Evolutionary conservation across 2,329 filamentous ascomycete species (phyloP), one percentile per base, ranked within the genome.

Genomic region (Cytospora chrysosperma): DNA sequence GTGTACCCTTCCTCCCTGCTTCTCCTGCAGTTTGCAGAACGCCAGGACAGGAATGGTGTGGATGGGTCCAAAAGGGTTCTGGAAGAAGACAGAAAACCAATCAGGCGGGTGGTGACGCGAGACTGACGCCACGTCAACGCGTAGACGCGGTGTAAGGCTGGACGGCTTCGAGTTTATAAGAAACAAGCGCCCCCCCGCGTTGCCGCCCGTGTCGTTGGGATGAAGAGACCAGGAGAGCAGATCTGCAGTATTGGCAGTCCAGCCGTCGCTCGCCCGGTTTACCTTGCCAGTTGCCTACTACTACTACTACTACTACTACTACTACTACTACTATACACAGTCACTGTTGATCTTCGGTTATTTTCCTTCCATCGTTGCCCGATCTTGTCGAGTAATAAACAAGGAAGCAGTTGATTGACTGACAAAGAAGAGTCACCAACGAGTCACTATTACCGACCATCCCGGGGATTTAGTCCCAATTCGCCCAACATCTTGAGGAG

Each of bases 91-190:
- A 37, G 43, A 21, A 43, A 59, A 34, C 55, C 56, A 59, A 58
- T 63, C 47, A 52, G 34, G 37, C 27, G 40, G 12, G 54, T 13
- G 21, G 7, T 56, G 24, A 34, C 62, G 62, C 64, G 64, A 65
- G 55, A 32, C 56, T 49, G 28, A 56, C 64, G 56, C 64, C 60
- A 56, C 47, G 63, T 56, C 57, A 61, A 60, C 63, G 56, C 63
- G 63, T 61, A 65, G 61, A 52, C 64, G 64, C 64, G 64, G 37
- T 56, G 47, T 61, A 61, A 61, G 59, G 59, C 51, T 61, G 59
- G 59, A 28, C 28, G 37, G 37, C 37, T n/a, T 55, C 28, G 40
- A 21, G n/a, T 10, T 61, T 55, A 55, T 55, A 61, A 61, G 59
- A 61, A 55, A 55, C 59, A 61, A 55, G 59, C 59, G 59, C 59